These are phyloP conservation scores for Selaginella tamariscina DNA, from an alignment of 75 land plant species.

Conservation along the genomic window DNA sequence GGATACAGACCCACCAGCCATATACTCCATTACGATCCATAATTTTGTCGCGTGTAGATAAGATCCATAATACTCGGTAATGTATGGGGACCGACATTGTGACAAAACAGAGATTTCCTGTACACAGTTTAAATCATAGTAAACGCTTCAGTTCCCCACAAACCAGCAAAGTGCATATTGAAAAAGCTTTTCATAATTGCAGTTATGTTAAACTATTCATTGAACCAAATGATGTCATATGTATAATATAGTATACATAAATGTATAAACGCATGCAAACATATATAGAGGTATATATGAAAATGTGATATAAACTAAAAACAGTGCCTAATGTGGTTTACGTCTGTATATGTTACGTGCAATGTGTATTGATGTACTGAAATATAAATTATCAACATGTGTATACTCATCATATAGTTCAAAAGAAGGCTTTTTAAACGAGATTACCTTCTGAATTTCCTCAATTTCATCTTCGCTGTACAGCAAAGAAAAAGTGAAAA, in stretches of 20 bases:
- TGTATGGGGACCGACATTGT: conserved; percentile 90
- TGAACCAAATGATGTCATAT: background rate
- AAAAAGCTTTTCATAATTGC: too few relatives aligned
- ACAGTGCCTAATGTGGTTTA: too few relatives aligned
- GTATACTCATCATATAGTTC: background rate
- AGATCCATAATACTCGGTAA: conserved; percentile 96
- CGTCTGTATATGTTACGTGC: too few relatives aligned
- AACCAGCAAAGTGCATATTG: too few relatives aligned
- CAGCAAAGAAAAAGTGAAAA: background rate
- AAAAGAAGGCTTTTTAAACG: background rate
- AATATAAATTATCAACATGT: background rate
- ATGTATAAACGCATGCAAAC: background rate
- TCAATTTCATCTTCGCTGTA: conserved; percentile 98
- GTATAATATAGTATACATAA: too few relatives aligned
- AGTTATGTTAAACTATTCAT: too few relatives aligned
- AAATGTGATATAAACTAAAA: conserved; percentile 1
- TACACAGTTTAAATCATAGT: conserved; percentile 9
- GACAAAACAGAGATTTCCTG: conserved; percentile 97
- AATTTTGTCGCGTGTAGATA: conserved; percentile 78
- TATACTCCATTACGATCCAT: conserved; percentile 97
- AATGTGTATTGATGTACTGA: background rate
- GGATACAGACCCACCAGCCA: conserved; percentile 99
- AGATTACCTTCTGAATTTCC: conserved; percentile 86
- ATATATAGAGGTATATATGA: background rate
- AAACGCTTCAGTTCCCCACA: background rate